Evolutionary conservation across 1,284 basidiomycete genomes (phyloP).

Genomic region (Kwoniella shivajii): DNA sequence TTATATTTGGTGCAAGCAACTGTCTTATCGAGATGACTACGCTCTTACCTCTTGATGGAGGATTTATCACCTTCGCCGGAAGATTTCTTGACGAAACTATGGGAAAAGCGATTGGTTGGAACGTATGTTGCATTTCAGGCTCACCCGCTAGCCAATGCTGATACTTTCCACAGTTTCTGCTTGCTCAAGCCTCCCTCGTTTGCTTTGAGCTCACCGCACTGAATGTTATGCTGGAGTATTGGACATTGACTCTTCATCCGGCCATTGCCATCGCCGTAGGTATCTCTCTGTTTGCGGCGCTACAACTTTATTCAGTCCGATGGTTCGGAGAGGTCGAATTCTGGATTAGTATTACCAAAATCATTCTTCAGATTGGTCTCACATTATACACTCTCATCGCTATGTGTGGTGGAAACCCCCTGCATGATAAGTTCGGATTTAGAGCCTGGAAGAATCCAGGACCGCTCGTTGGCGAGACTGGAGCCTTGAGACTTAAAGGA

Average conservation of each 20-base stretch:
- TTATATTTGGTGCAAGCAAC: conserved; percentile 24
- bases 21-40: conserved; percentile 33
- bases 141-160: neutral
- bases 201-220: conserved; percentile 35
- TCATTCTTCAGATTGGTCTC: conserved; percentile 40
- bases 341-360: conserved; percentile 39
- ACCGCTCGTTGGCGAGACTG: conserved; percentile 22
- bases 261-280: conserved; percentile 36
- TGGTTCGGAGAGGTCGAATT: conserved; percentile 39
- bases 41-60: conserved; percentile 27
- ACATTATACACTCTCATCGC: conserved; percentile 44
- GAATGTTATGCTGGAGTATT: conserved; percentile 38
- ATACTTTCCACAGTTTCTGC: conserved; percentile 13
- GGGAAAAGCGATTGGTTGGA: conserved; percentile 29
- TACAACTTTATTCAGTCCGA: conserved; percentile 32
- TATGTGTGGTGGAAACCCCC: conserved; percentile 44
- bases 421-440: conserved; percentile 33
- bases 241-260: conserved; percentile 27
- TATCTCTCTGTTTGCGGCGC: conserved; percentile 23
- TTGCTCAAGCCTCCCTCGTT: conserved; percentile 27
- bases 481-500: conserved; percentile 22
- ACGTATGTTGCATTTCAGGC: conserved; percentile 5
- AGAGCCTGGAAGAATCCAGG: conserved; percentile 44
- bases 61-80: conserved; percentile 26
- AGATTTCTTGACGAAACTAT: conserved; percentile 28